A percentile compares a stretch with the other conserved stretches of the same genome.
Evolutionary conservation across 1,284 basidiomycete genomes (phyloP).

Genomic region (Taiwanofungus camphoratus): DNA sequence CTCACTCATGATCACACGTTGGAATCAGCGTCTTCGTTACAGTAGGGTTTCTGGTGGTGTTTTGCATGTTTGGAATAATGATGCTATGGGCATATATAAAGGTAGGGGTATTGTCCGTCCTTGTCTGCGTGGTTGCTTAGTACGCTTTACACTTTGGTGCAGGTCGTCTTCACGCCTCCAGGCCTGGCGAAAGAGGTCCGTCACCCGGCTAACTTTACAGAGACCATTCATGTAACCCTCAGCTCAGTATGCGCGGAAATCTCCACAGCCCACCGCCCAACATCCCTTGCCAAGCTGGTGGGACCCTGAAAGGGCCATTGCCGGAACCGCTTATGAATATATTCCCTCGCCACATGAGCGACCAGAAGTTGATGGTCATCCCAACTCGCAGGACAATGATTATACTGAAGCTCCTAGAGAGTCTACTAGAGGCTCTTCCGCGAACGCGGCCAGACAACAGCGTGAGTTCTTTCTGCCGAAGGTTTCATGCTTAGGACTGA

Average conservation of each 20-base stretch:
- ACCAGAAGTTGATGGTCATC: too few species aligned
- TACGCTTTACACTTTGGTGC: not conserved
- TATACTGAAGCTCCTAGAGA: too few species aligned
- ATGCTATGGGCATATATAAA: constrained; percentile 67
- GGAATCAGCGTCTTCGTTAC: not conserved
- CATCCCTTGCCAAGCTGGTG: constrained; percentile 22
- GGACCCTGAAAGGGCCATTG: constrained; percentile 21
- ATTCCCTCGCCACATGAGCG: constrained; percentile 1
- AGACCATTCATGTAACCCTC: too few species aligned
- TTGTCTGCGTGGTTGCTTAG: not conserved
- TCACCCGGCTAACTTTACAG: constrained; percentile 2
- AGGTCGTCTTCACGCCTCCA: constrained; percentile 62
- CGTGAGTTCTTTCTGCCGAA: too few species aligned
- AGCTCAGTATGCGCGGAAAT: constrained; percentile 28
- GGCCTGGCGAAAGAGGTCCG: constrained; percentile 64
- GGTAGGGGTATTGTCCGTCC: constrained; percentile 40
- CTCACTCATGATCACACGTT: not conserved
- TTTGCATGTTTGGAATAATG: constrained; percentile 59
- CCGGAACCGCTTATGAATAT: constrained; percentile 16
- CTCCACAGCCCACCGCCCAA: constrained; percentile 21
- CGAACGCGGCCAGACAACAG: too few species aligned
- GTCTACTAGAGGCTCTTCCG: too few species aligned
- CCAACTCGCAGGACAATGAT: too few species aligned
- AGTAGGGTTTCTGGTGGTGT: constrained; percentile 59
- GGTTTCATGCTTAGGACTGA: too few species aligned